Evolutionary conservation across 2,329 filamentous ascomycete species (phyloP).

Genomic region (Stagonosporopsis chrysanthemi): DNA sequence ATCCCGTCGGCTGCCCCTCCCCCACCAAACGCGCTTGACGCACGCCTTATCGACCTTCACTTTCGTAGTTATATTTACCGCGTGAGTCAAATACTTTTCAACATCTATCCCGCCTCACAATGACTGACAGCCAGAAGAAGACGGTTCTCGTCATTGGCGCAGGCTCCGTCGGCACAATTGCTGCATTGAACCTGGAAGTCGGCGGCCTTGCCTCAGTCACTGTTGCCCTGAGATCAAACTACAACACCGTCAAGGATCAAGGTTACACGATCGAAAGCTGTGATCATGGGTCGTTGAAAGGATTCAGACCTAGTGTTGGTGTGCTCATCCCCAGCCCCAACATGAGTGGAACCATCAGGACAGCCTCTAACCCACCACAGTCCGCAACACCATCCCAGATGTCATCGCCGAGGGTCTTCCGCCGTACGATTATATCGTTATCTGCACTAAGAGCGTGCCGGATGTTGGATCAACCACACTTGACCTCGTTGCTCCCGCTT

Average conservation of each 20-base stretch:
- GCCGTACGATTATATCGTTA: conserved; percentile 64
- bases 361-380: conserved; percentile 35
- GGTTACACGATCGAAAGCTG: conserved; percentile 65
- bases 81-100: conserved; percentile 7
- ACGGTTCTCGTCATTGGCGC: conserved; percentile 62
- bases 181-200: conserved; percentile 62
- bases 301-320: conserved; percentile 59
- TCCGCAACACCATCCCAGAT: conserved; percentile 59
- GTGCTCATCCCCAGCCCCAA: conserved; percentile 18
- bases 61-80: neutral
- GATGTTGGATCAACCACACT: conserved; percentile 59
- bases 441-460: conserved; percentile 66
- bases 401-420: conserved; percentile 43
- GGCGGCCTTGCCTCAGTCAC: conserved; percentile 62
- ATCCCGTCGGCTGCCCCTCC: conserved; percentile 33
- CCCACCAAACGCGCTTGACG: conserved; percentile 29
- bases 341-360: neutral
- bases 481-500: conserved; percentile 60
- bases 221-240: conserved; percentile 65
- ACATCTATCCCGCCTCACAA: conserved; percentile 14
- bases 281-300: conserved; percentile 60
- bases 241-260: conserved; percentile 53
- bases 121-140: conserved; percentile 34
- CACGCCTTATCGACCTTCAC: conserved; percentile 13
- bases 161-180: conserved; percentile 65